These are phyloP conservation scores for Aureobasidium sp. DNA, from an alignment of 2,329 filamentous ascomycete species.

Conservation along the genomic window DNA sequence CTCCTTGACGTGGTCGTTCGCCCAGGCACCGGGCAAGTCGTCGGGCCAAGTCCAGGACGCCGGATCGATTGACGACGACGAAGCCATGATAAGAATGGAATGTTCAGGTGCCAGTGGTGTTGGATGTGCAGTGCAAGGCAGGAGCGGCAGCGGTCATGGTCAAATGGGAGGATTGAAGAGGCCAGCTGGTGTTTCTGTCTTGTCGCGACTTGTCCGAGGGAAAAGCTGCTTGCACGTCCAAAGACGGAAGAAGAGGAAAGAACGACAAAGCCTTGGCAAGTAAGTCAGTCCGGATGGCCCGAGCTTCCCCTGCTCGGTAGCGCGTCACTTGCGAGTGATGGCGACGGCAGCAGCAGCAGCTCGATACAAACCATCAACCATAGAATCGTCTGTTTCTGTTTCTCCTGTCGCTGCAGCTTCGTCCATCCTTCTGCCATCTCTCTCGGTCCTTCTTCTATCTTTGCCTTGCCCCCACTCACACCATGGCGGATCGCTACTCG, in stretches of 20 bases:
- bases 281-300: background rate
- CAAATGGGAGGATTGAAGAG: constrained; percentile 2
- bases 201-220: background rate
- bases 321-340: constrained; percentile 2
- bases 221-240: constrained; percentile 1
- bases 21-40: constrained; percentile 33
- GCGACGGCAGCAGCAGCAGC: background rate
- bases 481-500: constrained; percentile 96
- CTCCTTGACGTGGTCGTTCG: background rate
- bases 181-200: constrained; percentile 10
- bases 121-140: background rate
- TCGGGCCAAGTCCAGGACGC: constrained; percentile 42
- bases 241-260: background rate
- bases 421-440: background rate
- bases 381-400: background rate
- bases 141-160: constrained; percentile 2
- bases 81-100: constrained; percentile 31
- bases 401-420: background rate
- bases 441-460: background rate
- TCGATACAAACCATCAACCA: background rate
- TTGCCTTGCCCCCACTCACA: constrained; percentile 21
- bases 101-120: background rate
- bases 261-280: constrained; percentile 2
- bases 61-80: constrained; percentile 32
- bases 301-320: constrained; percentile 2